Conservation (phyloP, 331 rosid species). For the Pyrus hybrid region DNA sequence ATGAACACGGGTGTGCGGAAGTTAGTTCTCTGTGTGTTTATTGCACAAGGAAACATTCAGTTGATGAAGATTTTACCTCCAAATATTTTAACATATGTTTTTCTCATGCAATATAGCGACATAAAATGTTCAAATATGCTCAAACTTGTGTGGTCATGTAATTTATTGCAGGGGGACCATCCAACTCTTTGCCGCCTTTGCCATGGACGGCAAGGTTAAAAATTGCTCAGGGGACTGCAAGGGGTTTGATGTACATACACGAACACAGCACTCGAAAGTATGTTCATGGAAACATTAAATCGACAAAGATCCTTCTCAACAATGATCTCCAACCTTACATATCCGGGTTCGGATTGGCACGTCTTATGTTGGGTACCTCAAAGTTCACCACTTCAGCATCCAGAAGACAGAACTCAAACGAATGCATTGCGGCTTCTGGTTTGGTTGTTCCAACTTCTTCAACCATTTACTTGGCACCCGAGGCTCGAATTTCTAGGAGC, state of each 20-base stretch:
- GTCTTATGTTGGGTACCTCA: conserved; percentile 35
- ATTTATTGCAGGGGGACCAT: conserved; percentile 44
- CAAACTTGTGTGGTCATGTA: conserved; percentile 1
- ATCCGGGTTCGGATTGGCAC: conserved; percentile 61
- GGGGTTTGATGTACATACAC: conserved; percentile 67
- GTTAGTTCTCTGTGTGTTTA: not conserved
- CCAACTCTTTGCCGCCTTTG: conserved; percentile 34
- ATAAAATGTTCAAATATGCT: not conserved
- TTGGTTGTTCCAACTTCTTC: conserved; percentile 34
- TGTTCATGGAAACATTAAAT: conserved; percentile 66
- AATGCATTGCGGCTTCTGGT: conserved; percentile 25
- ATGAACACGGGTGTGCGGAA: too few species aligned
- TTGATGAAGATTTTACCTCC: not conserved
- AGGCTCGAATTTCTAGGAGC: conserved; percentile 48
- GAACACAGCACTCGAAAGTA: conserved; percentile 62
- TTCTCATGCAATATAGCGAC: not conserved
- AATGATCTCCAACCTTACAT: conserved; percentile 61
- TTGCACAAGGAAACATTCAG: not conserved
- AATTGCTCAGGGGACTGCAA: conserved; percentile 72
- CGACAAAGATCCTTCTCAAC: conserved; percentile 65
- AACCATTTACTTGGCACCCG: conserved; percentile 53
- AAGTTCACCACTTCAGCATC: conserved; percentile 35
- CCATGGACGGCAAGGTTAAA: conserved; percentile 62
- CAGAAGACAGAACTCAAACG: conserved; percentile 35
- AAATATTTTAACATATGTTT: not conserved